Base-by-base conservation (phyloP, 225 moss, liverwort and hornwort species). In the Physcomitrium patens region DNA sequence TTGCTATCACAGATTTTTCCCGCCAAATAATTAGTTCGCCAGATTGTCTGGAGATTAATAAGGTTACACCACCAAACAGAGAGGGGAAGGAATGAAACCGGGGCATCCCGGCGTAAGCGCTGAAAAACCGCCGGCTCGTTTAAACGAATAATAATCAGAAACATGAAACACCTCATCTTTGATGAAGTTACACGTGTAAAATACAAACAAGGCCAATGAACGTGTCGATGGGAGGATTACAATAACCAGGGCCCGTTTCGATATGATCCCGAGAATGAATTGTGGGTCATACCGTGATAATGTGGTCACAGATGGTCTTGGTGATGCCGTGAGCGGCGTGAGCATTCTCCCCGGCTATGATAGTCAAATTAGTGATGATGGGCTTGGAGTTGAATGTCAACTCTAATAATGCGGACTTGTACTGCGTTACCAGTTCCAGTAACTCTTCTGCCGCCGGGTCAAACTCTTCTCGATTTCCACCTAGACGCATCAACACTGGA, bases 351-450 rank as follows among this genome's bases (percentile, higher is more conserved):
- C 99, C 99, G 19, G 99, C 99, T 67, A 99, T 99, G 16, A 99
- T 99, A 20, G 99, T 99, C 70, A 99, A 86, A 89, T 99, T 99
- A 41, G 99, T 99, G 73, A 99, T 99, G 52, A 99, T 95, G 19
- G 95, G 99, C 78, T 99, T 99, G 23, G 99, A 99, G 74, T 99
- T 99, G 71, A 99, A 99, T 15, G 99, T 99, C 70, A 99, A 86
- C 86, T 99, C 99, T 52, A 79, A 89, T 78, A 99, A 79, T 67
- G 95, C 99, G 10, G 90, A 81, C 75, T 99, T 93, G 63, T 99
- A 99, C 59, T 90, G 93, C 44, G 85, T 78, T 54, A 99, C 99
- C 45, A 99, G 95, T 74, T 99, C 97, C 84, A 81, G 83, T 60
- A 93, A 73, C 73, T 85, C 90, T 41, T 77, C 83, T 8, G 77